Evolutionary conservation across 306 rosid species (phyloP), one percentile per base, ranked within the genome.

Genomic region (Acacia confusa): DNA sequence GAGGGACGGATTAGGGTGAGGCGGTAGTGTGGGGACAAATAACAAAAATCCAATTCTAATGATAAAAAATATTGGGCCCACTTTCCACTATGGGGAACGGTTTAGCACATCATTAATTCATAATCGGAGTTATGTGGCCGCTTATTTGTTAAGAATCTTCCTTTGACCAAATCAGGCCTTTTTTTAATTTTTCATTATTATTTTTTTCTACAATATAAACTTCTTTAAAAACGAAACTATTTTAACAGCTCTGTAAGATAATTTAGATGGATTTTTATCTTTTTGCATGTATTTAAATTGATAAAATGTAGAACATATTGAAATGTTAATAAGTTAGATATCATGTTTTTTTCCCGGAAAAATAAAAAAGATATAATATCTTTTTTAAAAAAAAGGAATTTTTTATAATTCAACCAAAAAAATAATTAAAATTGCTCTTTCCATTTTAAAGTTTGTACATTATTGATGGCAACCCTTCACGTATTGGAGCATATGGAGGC

Each of bases 11-110:
- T 70, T 43, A 24, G 55, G 19, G 75, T 70, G 57, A 70, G 75
- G 55, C 22, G 74, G 57, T 22, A 70, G 55, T 0, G 75, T 43
- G 57, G 75, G 75, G 75, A 70, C 75, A 24, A 70, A 43, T 43
- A 70, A 69, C 74, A 69, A 70, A 10, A 70, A 70, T 24, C 17
- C 55, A 22, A 70, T 43, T 12, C 14, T 3, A 38, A 70, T 44
- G 75, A 70, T 70, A 70, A 22, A 70, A 24, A 25, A n/a, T 4
- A 25, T 0, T 0, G 34, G 53, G 20, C 75, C 75, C 55, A 24
- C 57, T 70, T 70, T 24, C 57, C 75, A 70, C 75, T 47, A 43
- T 69, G 34, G 36, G n/a, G 47, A 43, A 70, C 16, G 55, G 53
- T 70, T 22, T 24, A 70, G 28, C 36, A 43, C 16, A 44, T 41